These are phyloP conservation scores for Phalaenopsis hybrid DNA, from an alignment of 116 monocot genomes.

Conservation along the genomic window DNA sequence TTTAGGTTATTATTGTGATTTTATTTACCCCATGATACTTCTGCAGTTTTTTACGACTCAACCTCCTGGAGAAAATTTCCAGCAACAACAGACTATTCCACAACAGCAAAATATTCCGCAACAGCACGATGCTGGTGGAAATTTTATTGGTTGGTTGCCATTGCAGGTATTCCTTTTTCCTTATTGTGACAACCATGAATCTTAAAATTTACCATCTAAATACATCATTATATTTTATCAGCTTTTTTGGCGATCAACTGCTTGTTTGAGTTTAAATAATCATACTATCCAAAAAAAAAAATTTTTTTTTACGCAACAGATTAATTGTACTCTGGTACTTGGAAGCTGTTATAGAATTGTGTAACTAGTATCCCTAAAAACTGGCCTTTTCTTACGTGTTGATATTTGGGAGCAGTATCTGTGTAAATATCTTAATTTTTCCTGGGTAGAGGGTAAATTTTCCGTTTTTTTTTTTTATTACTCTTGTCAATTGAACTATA, in stretches of 20 bases:
- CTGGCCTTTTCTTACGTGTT: no score
- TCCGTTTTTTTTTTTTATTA: no score
- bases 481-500: no score
- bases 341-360: not conserved
- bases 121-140: conserved; percentile 21
- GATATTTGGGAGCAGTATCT: no score
- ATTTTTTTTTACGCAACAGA: not conserved
- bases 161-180: conserved; percentile 12
- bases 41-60: conserved; percentile 12
- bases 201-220: not conserved
- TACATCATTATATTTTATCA: not conserved
- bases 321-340: not conserved
- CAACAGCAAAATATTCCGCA: conserved; percentile 2
- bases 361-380: not conserved
- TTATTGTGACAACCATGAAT: not conserved
- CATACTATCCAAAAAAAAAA: not conserved
- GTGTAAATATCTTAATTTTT: no score
- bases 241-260: not conserved
- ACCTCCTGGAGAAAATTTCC: conserved; percentile 6
- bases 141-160: conserved; percentile 14
- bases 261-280: not conserved
- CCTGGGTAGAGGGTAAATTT: no score
- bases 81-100: not conserved
- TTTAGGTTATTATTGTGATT: not conserved
- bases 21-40: not conserved